Base-by-base conservation (phyloP, 495 filamentous ascomycete species). In the Amphirosellinia nigrospora region DNA sequence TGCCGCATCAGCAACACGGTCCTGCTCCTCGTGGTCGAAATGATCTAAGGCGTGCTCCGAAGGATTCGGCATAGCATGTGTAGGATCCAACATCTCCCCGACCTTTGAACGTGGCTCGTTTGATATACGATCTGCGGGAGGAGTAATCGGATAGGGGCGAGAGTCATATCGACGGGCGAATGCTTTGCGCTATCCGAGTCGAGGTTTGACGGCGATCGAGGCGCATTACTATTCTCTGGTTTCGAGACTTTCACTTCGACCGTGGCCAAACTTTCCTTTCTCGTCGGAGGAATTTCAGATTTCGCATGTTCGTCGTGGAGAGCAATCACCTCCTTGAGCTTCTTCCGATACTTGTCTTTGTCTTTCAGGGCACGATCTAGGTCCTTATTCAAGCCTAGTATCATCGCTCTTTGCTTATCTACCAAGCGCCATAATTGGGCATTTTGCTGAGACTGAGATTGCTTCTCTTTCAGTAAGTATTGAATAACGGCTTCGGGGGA, bases 401-500 rank as follows among this genome's bases (percentile, higher is more conserved):
- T 94, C 86, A 99, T 92, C 0, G 94, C 89, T 58, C 96, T 87
- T 80, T 99, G 96, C 79, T 99, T 98, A 78, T 98, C 94, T 32
- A 99, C 94, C 58, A 99, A 81, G 64, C 93, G 90, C 96, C 96
- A 99, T 70, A 99, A 81, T 79, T 98, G 95, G 19, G 91, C 84
- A 78, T 98, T 98, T 73, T 97, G 96, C 68, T 93, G 90, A 8
- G 92, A 87, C 43, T 93, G 89, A 30, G 92, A 91, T 66, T 94
- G 90, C 79, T 98, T 98, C 75, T 98, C 95, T 75, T 93, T 96
- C 55, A 97, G 79, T 68, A 99, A 84, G 75, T 94, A 91, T 74
- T 93, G 88, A 69, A 99, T 93, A 13, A 96, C 91, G 66, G 92
- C 92, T 75, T 99, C 96, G 53, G 94, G 84, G 48, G 94, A 97